Percentiles rank a stretch among this genome's conserved stretches.
Evolutionary conservation across 2,329 filamentous ascomycete genomes (phyloP).

Genomic region (Fusarium acutatum): DNA sequence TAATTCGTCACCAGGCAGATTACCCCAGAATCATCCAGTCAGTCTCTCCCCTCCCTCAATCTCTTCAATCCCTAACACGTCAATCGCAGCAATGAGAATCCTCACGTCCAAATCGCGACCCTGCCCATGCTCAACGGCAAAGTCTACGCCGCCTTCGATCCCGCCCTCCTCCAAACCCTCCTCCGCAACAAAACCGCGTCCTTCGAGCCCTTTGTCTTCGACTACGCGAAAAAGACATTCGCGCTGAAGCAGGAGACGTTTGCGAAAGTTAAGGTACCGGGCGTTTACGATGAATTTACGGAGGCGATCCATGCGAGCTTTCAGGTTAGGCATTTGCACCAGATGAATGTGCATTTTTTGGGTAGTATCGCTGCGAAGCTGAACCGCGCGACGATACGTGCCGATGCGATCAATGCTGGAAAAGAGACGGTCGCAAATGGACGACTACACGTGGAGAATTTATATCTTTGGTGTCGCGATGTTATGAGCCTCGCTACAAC

Average conservation of each 20-base stretch:
- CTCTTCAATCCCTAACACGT: neutral
- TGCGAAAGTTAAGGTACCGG: constrained; percentile 27
- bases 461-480: constrained; percentile 52
- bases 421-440: constrained; percentile 18
- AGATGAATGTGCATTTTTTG: constrained; percentile 35
- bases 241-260: constrained; percentile 45
- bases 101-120: constrained; percentile 50
- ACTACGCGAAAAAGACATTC: constrained; percentile 50
- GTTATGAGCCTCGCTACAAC: constrained; percentile 51
- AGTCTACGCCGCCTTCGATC: constrained; percentile 55
- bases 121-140: constrained; percentile 54
- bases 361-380: constrained; percentile 19
- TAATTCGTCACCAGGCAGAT: constrained; percentile 48
- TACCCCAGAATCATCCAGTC: constrained; percentile 52
- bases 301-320: constrained; percentile 47
- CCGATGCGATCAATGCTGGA: constrained; percentile 6
- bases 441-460: constrained; percentile 43
- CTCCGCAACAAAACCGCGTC: constrained; percentile 52
- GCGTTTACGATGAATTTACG: constrained; percentile 39
- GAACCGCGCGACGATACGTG: neutral
- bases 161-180: constrained; percentile 49
- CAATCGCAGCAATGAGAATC: constrained; percentile 35
- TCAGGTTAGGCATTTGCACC: constrained; percentile 46
- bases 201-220: constrained; percentile 53
- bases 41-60: neutral